These are phyloP conservation scores for Trichophyton mentagrophytes DNA, from an alignment of 2,329 filamentous ascomycete species.

Conservation along the genomic window DNA sequence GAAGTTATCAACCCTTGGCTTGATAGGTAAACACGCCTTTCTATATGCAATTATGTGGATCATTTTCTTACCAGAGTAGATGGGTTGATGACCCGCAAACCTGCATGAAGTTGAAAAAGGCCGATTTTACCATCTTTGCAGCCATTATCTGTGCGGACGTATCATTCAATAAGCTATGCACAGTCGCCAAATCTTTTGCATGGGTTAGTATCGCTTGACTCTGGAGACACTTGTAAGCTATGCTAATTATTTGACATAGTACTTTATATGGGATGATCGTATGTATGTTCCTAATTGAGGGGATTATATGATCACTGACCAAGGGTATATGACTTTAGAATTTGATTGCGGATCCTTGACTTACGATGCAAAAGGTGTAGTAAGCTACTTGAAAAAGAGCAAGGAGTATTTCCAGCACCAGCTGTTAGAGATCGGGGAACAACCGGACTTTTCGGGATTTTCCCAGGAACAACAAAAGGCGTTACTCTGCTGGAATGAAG, in stretches of 20 bases:
- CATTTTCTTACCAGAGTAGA: background rate
- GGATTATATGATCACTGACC: background rate
- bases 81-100: background rate
- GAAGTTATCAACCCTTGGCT: background rate
- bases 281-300: background rate
- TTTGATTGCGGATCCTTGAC: background rate
- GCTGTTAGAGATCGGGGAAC: background rate
- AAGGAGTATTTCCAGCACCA: background rate
- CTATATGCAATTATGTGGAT: background rate
- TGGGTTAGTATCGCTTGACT: background rate
- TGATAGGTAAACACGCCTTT: background rate
- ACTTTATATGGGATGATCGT: constrained; percentile 1
- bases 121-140: background rate
- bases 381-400: background rate
- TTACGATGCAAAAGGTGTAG: background rate
- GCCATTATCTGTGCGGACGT: background rate
- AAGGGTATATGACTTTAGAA: background rate
- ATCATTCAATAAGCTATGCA: background rate
- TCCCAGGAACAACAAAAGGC: background rate
- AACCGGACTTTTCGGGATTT: background rate
- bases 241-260: background rate
- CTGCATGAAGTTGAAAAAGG: background rate
- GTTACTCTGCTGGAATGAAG: background rate
- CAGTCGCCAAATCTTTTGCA: background rate
- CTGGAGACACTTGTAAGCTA: background rate